These are phyloP conservation scores for Hypocreales sp. DNA, from an alignment of 2,329 filamentous ascomycete genomes.

Conservation along the genomic window DNA sequence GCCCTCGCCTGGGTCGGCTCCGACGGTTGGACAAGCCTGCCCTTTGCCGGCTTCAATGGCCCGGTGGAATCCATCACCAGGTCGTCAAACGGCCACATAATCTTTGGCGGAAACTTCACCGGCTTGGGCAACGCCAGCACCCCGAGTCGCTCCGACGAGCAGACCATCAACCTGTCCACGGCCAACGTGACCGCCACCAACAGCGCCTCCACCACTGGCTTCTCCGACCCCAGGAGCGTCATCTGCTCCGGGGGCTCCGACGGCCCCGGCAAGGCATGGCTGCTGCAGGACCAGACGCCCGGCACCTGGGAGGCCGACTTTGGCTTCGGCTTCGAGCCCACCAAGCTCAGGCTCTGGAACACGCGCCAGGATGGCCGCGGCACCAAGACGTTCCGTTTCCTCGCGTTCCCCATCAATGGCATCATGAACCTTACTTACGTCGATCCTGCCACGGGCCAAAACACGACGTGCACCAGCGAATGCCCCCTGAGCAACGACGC, in stretches of 20 bases:
- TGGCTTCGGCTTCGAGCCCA: slow-evolving; percentile 71
- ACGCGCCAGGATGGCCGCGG: slow-evolving; percentile 71
- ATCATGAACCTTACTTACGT: slow-evolving; percentile 94
- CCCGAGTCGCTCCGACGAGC: slow-evolving; percentile 50
- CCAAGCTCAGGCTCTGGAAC: slow-evolving; percentile 78
- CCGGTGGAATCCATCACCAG: slow-evolving; percentile 76
- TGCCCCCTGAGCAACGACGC: slow-evolving; percentile 70
- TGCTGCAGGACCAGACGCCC: slow-evolving; percentile 52
- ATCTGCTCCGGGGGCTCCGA: slow-evolving; percentile 58
- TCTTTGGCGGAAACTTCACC: slow-evolving; percentile 85
- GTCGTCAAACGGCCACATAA: slow-evolving; percentile 64
- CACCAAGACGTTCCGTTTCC: slow-evolving; percentile 77
- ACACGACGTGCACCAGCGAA: slow-evolving; percentile 58
- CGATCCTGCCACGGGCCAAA: slow-evolving; percentile 54
- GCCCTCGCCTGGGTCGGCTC: slow-evolving; percentile 66
- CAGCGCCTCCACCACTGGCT: slow-evolving; percentile 45
- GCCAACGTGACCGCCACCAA: slow-evolving; percentile 56
- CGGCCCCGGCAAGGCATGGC: slow-evolving; percentile 65
- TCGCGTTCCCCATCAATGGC: slow-evolving; percentile 70
- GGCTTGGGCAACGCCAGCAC: slow-evolving; percentile 69
- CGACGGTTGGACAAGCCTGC: slow-evolving; percentile 60
- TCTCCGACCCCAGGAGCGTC: slow-evolving; percentile 64
- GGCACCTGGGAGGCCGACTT: slow-evolving; percentile 79
- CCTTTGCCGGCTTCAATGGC: slow-evolving; percentile 90
- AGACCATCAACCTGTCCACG: slow-evolving; percentile 72